Evolutionary conservation across 371 early-diverging fungal species (phyloP).

Genomic region (Cokeromyces recurvatus): DNA sequence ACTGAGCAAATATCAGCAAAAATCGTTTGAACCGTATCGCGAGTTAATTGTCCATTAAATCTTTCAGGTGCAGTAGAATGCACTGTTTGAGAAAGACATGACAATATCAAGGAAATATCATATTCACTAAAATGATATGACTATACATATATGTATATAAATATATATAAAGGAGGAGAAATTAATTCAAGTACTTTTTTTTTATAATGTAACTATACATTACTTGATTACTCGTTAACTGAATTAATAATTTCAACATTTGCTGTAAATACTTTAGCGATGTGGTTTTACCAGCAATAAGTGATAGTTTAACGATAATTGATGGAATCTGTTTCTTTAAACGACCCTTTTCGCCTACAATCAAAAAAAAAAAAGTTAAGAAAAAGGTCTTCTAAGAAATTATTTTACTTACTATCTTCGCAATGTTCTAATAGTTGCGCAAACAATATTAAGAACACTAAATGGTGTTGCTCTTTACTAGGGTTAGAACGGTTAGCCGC

Average conservation of each 20-base stretch:
- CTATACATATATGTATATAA: conserved; percentile 19
- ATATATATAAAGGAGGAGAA: too few species aligned
- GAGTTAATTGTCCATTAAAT: conserved; percentile 14
- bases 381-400: too few species aligned
- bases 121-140: conserved; percentile 16
- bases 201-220: too few species aligned
- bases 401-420: conserved; percentile 12
- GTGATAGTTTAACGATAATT: conserved; percentile 31
- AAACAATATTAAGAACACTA: conserved; percentile 29
- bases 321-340: conserved; percentile 37
- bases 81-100: conserved; percentile 29
- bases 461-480: conserved; percentile 20
- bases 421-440: conserved; percentile 10
- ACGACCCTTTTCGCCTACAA: conserved; percentile 34
- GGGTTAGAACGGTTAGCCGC: conserved; percentile 11
- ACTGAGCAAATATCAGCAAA: conserved; percentile 43
- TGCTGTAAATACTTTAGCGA: conserved; percentile 31
- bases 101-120: conserved; percentile 30
- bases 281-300: conserved; percentile 31
- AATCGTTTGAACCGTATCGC: conserved; percentile 21
- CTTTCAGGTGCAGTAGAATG: conserved; percentile 24
- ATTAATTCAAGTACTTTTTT: too few species aligned
- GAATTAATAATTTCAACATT: conserved; percentile 30
- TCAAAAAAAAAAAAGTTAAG: conserved; percentile 2
- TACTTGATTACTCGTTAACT: conserved; percentile 36